Evolutionary conservation across 768 basidiomycete genomes (phyloP), one percentile per base, ranked within the genome.

Genomic region (Paxillus involutus): DNA sequence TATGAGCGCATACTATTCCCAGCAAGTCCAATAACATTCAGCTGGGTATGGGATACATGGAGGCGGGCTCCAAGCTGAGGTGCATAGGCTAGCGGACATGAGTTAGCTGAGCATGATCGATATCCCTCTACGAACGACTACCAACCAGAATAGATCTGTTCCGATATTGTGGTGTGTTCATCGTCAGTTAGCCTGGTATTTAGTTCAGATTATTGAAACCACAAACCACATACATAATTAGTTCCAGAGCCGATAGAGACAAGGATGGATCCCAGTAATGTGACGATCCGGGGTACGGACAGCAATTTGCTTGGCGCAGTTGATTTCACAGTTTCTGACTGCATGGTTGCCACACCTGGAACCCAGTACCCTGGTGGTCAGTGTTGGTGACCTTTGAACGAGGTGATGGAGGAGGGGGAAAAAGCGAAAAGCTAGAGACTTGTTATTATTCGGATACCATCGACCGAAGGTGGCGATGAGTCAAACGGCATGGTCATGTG

Each of bases 51-150:
- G 4, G 82, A 80, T 47, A 95, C 81, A 44, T 79, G 75, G 16
- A 96, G 79, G 39, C 84, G 81, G n/a, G 84, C 72, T 1, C 89
- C 90, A 5, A 96, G 80, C 66, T 96, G 93, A 0, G 94, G 93
- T 2, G 89, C 84, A 67, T 94, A 97, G 17, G 91, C 93, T 86
- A 56, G 55, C 35, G 35, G 19, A 39, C 7, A 41, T 49, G 17
- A 21, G 47, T 50, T 47, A 53, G 11, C 46, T 14, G 30, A 30
- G 19, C 2, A 21, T 6, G 4, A 30, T 8, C 0, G 9, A 16
- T 13, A 17, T 13, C 10, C 1, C 40, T 24, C 14, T 1, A 7
- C 7, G 17, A 46, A 19, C 8, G 17, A 47, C 17, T 13, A 52
- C 65, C 9, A 35, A 68, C 69, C 70, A 47, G 69, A 70, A 39